Evolutionary conservation across 768 basidiomycete genomes (phyloP), one percentile per base, ranked within the genome.

Genomic region (Lepiota brunneoincarnata): DNA sequence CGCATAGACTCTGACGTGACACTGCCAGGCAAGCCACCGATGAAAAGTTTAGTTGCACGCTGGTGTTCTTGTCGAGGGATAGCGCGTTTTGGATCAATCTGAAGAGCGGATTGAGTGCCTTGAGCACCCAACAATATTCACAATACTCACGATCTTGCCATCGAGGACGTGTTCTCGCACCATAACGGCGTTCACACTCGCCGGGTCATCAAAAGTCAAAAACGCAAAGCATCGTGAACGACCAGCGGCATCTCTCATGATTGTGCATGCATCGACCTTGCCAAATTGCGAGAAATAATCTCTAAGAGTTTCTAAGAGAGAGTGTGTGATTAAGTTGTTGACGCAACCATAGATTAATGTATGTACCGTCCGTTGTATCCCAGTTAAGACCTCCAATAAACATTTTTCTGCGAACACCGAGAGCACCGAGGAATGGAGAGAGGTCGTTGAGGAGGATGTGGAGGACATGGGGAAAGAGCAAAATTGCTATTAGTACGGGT

Each of bases 31-130:
- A 99, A 79, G 18, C 95, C 93, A 40, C 97, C 96, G 31, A 99
- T 95, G 67, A 99, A 99, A 41, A 98, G 75, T 65, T 98, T 98
- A 18, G 93, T 93, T 9, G 92, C 91, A 10, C 90, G 81, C 59
- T 91, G 88, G 63, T 97, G 95, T 57, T 98, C 97, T 68, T 95
- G 91, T 57, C 95, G 82, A 9, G 97, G 97, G 60, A 98, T 97
- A 2, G 97, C 97, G 51, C 96, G 86, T 74, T 99, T 99, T n/a
- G 97, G 97, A 66, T 99, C 97, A 68, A 99, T 99, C 96, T 99
- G 66, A 28, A 59, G 45, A 41, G 54, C 37, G 41, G n/a, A 56
- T 53, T 38, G 55, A 43, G 31, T 36, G 21, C 5, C 15, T 7
- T 48, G 23, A 36, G 20, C n/a, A 44, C 38, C 51, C 47, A 56